phyloP scores from a whole-genome alignment of 192 early-diverging fungal species.

The Pilaira anomala region DNA sequence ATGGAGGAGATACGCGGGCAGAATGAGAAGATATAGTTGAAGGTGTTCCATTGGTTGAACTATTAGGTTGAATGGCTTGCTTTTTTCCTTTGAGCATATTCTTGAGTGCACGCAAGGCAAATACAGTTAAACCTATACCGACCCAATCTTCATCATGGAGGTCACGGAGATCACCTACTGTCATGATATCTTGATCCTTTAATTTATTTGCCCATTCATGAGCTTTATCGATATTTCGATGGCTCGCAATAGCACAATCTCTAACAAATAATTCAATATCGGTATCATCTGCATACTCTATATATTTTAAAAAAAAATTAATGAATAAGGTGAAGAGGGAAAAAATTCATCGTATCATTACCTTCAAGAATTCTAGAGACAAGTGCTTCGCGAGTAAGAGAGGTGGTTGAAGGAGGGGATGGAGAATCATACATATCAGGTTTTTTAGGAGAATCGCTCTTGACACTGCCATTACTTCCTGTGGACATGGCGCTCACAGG shows the following conservation, averaged over 20 bases:
- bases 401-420: neutral
- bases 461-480: neutral
- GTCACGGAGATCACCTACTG: conserved; percentile 71
- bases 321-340: neutral
- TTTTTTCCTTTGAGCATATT: conserved; percentile 53
- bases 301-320: too few species aligned
- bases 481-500: conserved; percentile 1
- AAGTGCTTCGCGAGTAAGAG: conserved; percentile 12
- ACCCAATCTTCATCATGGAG: conserved; percentile 75
- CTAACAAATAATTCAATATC: conserved; percentile 69
- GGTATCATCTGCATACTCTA: conserved; percentile 50
- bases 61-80: neutral
- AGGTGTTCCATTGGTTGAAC: neutral
- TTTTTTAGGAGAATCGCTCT: neutral
- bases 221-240: conserved; percentile 68
- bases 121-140: conserved; percentile 56
- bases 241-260: conserved; percentile 60
- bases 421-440: too few species aligned
- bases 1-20: conserved; percentile 9
- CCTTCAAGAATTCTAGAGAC: conserved; percentile 24
- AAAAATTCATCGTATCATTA: neutral
- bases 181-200: conserved; percentile 76
- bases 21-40: neutral
- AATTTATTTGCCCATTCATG: conserved; percentile 70
- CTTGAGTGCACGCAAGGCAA: conserved; percentile 51